These are phyloP conservation scores for Aureobasidium subglaciale DNA, from an alignment of 2,329 filamentous ascomycete genomes.

Conservation along the genomic window DNA sequence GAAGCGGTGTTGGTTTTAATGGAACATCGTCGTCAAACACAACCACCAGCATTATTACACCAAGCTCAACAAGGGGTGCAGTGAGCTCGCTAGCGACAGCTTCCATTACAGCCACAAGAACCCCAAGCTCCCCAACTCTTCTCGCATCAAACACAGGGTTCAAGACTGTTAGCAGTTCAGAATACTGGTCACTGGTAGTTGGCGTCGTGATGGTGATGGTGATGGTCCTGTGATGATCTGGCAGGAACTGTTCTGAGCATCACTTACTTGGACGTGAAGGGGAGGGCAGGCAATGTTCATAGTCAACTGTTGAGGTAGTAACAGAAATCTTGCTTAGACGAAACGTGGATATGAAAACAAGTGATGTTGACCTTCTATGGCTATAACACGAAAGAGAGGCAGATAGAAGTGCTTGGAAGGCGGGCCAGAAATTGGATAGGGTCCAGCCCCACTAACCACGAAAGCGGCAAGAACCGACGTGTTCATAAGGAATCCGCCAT, in stretches of 20 bases:
- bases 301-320: not conserved
- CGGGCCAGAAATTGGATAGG: not conserved
- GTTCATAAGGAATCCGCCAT: not conserved
- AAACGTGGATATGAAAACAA: too few species aligned
- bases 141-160: not conserved
- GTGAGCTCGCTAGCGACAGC: constrained; percentile 10
- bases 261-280: too few species aligned
- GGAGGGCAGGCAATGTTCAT: not conserved
- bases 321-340: not conserved
- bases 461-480: constrained; percentile 8
- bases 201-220: not conserved
- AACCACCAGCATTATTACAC: not conserved
- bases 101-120: constrained; percentile 3
- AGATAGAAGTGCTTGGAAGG: constrained; percentile 14
- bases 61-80: constrained; percentile 4
- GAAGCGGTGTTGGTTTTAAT: not conserved
- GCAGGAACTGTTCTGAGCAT: not conserved
- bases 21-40: not conserved
- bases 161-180: not conserved
- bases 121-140: not conserved
- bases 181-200: not conserved
- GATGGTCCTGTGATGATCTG: not conserved
- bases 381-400: not conserved
- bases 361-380: too few species aligned
- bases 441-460: not conserved